These are phyloP conservation scores for Boletales sp. DNA, from an alignment of 768 basidiomycete genomes.

Conservation along the genomic window DNA sequence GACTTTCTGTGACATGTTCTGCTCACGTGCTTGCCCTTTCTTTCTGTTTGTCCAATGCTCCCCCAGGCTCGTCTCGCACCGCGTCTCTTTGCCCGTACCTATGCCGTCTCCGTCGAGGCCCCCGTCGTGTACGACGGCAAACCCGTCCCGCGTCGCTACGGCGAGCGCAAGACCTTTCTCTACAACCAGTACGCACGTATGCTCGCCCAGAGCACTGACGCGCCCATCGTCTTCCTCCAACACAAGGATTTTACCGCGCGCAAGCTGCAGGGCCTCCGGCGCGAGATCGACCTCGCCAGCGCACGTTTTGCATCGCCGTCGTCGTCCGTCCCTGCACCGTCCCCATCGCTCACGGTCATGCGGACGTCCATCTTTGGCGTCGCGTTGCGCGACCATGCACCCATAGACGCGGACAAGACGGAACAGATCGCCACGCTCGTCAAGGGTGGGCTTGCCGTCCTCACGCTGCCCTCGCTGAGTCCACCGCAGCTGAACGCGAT, in stretches of 20 bases:
- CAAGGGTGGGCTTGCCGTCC: constrained; percentile 60
- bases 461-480: constrained; percentile 62
- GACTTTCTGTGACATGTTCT: constrained; percentile 21
- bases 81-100: constrained; percentile 34
- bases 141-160: constrained; percentile 62
- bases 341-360: constrained; percentile 63
- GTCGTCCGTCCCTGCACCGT: constrained; percentile 28
- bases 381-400: constrained; percentile 58
- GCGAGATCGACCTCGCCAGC: constrained; percentile 59
- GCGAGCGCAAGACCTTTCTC: constrained; percentile 75
- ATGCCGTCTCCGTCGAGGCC: constrained; percentile 56
- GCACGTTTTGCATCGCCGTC: constrained; percentile 34
- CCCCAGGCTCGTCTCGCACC: constrained; percentile 1
- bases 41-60: constrained; percentile 11
- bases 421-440: constrained; percentile 53
- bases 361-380: constrained; percentile 80
- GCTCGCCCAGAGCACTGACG: constrained; percentile 50
- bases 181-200: constrained; percentile 77
- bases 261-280: constrained; percentile 63
- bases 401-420: constrained; percentile 46
- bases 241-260: constrained; percentile 73
- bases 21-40: constrained; percentile 1
- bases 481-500: constrained; percentile 70
- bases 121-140: constrained; percentile 52
- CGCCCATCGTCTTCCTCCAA: constrained; percentile 74